Conservation (phyloP, 345 rosid genomes). For the Carallia brachiata region DNA sequence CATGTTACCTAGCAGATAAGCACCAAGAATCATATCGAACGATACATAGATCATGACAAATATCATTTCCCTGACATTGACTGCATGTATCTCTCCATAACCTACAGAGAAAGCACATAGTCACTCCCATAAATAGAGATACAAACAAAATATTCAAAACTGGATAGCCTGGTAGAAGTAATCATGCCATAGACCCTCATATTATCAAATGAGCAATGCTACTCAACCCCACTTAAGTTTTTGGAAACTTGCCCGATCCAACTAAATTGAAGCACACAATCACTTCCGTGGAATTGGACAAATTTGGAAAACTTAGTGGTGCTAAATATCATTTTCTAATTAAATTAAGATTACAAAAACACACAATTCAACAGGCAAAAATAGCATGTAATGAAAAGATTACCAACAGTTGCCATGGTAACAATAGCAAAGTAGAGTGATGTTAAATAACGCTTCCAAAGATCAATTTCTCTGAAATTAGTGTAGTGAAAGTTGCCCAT, state of each 20-base stretch:
- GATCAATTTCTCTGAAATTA: constrained; percentile 65
- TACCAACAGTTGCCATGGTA: constrained; percentile 94
- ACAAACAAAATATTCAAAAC: too few relatives aligned
- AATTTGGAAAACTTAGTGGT: too few relatives aligned
- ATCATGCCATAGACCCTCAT: too few relatives aligned
- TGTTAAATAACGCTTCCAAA: constrained; percentile 68
- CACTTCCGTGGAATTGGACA: too few relatives aligned
- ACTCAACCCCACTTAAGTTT: too few relatives aligned
- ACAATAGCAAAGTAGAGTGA: constrained; percentile 83
- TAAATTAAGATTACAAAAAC: too few relatives aligned
- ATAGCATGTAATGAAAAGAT: neutral
- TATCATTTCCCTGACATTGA: constrained; percentile 81
- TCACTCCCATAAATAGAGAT: neutral
- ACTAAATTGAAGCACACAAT: too few relatives aligned
- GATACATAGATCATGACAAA: constrained; percentile 79
- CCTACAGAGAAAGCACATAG: constrained; percentile 44
- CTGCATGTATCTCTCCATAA: constrained; percentile 89
- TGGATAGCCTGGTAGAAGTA: neutral
- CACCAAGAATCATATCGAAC: constrained; percentile 86
- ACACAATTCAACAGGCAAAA: too few relatives aligned
- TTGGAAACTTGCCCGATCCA: too few relatives aligned
- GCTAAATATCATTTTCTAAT: too few relatives aligned
- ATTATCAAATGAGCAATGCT: too few relatives aligned
- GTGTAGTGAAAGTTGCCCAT: constrained; percentile 66
- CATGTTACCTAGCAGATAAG: constrained; percentile 90